Evolutionary conservation across 176 grass and related monocot species (phyloP).

Genomic region (Triticum urartu): DNA sequence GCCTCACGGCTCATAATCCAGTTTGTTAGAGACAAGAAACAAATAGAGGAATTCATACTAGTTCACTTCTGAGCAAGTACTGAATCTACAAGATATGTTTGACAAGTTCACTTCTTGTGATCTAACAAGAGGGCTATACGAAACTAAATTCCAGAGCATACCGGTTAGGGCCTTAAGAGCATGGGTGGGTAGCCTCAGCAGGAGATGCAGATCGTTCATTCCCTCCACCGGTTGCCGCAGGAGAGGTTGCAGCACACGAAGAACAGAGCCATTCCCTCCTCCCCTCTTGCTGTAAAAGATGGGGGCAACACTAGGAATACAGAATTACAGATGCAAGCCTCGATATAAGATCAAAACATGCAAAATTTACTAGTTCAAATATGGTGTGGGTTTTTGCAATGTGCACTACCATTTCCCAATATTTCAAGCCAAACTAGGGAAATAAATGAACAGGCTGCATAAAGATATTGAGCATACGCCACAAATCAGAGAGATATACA

Average conservation of each 20-base stretch:
- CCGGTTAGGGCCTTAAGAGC: neutral
- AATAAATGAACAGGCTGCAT: neutral
- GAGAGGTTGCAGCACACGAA: neutral
- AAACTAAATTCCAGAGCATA: neutral
- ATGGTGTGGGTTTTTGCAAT: neutral
- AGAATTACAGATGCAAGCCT: neutral
- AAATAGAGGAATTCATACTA: neutral
- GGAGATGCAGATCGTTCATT: neutral
- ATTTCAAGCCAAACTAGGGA: neutral
- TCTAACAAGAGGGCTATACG: neutral
- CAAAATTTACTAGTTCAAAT: too few relatives aligned
- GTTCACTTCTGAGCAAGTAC: neutral
- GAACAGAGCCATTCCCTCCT: neutral
- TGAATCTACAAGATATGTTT: neutral
- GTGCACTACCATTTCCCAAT: neutral
- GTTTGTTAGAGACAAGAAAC: neutral
- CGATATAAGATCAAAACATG: neutral
- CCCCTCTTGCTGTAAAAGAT: conserved; percentile 8
- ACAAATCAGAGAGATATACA: too few relatives aligned
- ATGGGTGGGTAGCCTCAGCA: neutral
- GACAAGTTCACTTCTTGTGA: neutral
- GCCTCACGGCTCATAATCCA: neutral
- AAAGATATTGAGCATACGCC: too few relatives aligned
- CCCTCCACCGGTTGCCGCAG: too few relatives aligned
- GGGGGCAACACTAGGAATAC: too few relatives aligned